phyloP scores from a whole-genome alignment of 2,329 filamentous ascomycete genomes.

The Fusarium multiceps region DNA sequence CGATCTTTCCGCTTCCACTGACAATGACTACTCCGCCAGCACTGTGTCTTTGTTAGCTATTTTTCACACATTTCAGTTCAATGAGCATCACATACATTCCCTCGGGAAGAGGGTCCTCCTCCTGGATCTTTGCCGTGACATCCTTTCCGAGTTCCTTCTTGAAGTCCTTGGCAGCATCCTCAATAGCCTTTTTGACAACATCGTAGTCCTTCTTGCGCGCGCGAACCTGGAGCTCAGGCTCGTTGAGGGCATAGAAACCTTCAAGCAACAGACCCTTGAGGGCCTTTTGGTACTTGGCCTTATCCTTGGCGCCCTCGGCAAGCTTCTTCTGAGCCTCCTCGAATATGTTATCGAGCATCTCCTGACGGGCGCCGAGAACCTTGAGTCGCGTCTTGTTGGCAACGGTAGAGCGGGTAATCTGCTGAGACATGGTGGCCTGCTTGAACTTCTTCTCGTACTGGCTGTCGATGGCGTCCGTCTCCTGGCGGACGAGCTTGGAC shows the following conservation, averaged over 20 bases:
- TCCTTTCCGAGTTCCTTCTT: conserved; percentile 81
- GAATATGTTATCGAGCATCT: conserved; percentile 91
- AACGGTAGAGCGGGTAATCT: conserved; percentile 96
- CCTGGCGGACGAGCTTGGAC: conserved; percentile 96
- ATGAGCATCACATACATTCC: conserved; percentile 75
- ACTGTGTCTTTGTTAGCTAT: conserved; percentile 61
- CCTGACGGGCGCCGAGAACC: conserved; percentile 87
- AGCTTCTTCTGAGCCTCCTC: conserved; percentile 81
- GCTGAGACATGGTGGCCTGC: conserved; percentile 97
- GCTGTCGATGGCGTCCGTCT: conserved; percentile 90
- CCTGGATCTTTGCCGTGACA: conserved; percentile 76
- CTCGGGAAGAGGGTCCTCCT: conserved; percentile 81
- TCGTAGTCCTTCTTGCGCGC: conserved; percentile 84
- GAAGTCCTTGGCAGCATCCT: conserved; percentile 82
- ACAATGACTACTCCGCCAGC: conserved; percentile 85
- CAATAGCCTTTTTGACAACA: conserved; percentile 79
- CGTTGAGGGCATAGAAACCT: conserved; percentile 87
- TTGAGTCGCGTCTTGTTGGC: conserved; percentile 95
- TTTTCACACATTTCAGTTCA: background rate
- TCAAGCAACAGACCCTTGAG: conserved; percentile 88
- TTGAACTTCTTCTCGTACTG: conserved; percentile 99
- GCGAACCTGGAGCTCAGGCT: conserved; percentile 79
- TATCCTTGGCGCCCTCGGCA: conserved; percentile 71
- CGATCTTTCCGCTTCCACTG: conserved; percentile 90
- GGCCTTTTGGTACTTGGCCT: conserved; percentile 78